phyloP scores from a whole-genome alignment of 2,329 filamentous ascomycete species.

The Thielaviopsis musarum region DNA sequence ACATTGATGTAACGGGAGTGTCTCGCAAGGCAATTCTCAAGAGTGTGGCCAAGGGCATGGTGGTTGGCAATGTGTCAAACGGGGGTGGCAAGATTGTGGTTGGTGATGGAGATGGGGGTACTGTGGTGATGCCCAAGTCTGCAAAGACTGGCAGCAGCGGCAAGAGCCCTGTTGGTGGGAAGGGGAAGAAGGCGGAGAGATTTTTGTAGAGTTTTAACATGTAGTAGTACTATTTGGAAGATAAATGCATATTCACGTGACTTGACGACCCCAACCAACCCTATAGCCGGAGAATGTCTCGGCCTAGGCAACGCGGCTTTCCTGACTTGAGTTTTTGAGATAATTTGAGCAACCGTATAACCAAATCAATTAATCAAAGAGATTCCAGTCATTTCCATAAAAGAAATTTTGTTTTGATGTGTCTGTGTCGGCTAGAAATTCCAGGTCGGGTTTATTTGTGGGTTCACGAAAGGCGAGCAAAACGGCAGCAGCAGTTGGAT shows the following conservation, averaged over 20 bases:
- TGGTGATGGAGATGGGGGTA: conserved; percentile 36
- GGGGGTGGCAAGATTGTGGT: conserved; percentile 61
- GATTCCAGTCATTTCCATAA: neutral
- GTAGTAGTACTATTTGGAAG: no score
- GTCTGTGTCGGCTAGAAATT: conserved; percentile 12
- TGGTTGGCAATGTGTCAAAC: conserved; percentile 61
- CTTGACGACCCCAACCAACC: no score
- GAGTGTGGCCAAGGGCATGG: conserved; percentile 92
- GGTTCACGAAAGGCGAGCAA: conserved; percentile 6
- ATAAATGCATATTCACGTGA: no score
- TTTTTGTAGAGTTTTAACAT: neutral
- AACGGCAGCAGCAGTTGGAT: conserved; percentile 1
- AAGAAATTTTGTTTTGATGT: neutral
- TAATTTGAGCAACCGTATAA: neutral
- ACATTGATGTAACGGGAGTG: conserved; percentile 90
- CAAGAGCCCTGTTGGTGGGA: conserved; percentile 14
- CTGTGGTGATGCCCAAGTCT: conserved; percentile 14
- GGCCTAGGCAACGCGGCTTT: neutral
- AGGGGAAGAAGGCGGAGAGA: conserved; percentile 19
- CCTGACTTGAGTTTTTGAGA: neutral
- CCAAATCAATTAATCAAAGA: no score
- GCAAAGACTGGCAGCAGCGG: conserved; percentile 15
- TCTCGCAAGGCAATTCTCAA: conserved; percentile 81
- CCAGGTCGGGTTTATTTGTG: conserved; percentile 11
- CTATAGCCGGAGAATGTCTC: no score